Percentiles rank a stretch among this genome's conserved stretches.
These are phyloP conservation scores for Orbilia quercus DNA, from an alignment of 2,329 filamentous ascomycete genomes.

Conservation along the genomic window DNA sequence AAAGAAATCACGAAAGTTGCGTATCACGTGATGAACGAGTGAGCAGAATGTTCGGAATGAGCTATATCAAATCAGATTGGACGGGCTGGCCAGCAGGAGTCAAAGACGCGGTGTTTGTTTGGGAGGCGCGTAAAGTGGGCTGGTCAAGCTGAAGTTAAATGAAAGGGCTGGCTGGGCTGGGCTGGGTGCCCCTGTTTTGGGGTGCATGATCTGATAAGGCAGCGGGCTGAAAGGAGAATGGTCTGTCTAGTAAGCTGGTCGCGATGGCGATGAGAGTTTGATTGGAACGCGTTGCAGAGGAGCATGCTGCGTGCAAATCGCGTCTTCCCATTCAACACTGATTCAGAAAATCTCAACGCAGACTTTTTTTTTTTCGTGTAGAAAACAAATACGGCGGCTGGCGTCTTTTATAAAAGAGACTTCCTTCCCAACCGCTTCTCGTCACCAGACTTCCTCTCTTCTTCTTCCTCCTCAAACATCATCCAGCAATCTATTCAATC, in stretches of 20 bases:
- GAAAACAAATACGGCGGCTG: conserved; percentile 56
- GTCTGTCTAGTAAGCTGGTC: conserved; percentile 13
- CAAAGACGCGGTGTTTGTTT: conserved; percentile 18
- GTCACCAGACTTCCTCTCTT: background rate
- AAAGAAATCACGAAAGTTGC: conserved; percentile 6
- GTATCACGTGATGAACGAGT: conserved; percentile 5
- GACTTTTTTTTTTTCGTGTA: conserved; percentile 30
- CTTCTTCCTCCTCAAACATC: conserved; percentile 3
- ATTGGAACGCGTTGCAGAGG: background rate
- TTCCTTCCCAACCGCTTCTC: conserved; percentile 1
- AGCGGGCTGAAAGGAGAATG: background rate
- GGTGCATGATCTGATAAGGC: conserved; percentile 47
- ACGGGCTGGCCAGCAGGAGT: background rate
- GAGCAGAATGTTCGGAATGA: too few species aligned
- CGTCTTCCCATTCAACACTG: background rate
- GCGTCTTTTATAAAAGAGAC: conserved; percentile 46
- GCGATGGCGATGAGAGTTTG: conserved; percentile 23
- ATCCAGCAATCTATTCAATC: conserved; percentile 17
- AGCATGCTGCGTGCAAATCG: background rate
- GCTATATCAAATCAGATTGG: too few species aligned
- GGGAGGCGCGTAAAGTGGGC: conserved; percentile 19
- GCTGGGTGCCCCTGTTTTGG: background rate
- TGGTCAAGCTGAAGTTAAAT: background rate
- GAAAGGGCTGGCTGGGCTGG: background rate
- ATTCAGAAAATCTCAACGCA: conserved; percentile 8